Conservation (phyloP, 2,329 filamentous ascomycete species). For the Ceratocystis huliohia region DNA sequence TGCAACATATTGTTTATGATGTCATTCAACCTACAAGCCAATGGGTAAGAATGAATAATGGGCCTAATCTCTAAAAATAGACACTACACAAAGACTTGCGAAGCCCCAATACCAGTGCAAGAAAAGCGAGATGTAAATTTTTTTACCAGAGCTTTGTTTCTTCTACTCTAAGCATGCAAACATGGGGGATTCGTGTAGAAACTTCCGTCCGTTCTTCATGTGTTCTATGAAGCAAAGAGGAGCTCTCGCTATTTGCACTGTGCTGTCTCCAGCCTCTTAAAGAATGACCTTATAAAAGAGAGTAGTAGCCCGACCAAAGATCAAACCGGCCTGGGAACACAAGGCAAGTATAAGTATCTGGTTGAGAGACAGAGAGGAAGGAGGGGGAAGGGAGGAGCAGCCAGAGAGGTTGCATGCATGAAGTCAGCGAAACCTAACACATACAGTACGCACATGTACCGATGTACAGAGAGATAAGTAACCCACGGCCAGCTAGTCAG, state of each 20-base stretch:
- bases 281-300: too few relatives aligned
- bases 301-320: neutral
- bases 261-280: too few relatives aligned
- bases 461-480: neutral
- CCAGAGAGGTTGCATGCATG: neutral
- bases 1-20: neutral
- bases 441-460: neutral
- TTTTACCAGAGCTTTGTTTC: neutral
- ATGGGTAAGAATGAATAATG: neutral
- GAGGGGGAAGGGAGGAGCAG: neutral
- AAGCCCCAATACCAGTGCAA: neutral
- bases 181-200: neutral
- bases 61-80: neutral
- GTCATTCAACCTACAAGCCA: neutral
- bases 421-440: slow-evolving; percentile 3
- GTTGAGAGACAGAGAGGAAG: too few relatives aligned
- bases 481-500: neutral
- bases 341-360: too few relatives aligned
- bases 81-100: neutral
- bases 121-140: neutral
- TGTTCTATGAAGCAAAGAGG: neutral
- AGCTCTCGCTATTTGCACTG: neutral
- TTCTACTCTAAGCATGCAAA: neutral
- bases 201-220: neutral
- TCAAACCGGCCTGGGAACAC: neutral